A percentile compares a stretch with the other conserved stretches of the same genome.
Evolutionary conservation across 2,329 filamentous ascomycete genomes (phyloP).

Genomic region (Leptographium radiaticola): DNA sequence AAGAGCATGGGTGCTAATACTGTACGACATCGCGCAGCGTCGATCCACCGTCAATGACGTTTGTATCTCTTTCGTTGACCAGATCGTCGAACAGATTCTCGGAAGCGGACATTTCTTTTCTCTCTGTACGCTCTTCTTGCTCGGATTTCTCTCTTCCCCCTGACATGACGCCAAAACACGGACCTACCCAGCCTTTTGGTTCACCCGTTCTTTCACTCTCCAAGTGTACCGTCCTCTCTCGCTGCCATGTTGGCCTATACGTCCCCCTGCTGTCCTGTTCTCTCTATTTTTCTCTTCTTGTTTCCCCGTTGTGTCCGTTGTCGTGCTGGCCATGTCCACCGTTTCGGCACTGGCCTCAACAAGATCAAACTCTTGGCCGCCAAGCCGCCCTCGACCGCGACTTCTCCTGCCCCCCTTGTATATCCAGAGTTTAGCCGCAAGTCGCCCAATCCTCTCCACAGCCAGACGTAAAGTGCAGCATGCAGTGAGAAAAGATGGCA

Average conservation of each 20-base stretch:
- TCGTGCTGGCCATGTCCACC: conserved; percentile 9
- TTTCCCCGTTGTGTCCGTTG: conserved; percentile 8
- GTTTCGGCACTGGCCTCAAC: too few relatives aligned
- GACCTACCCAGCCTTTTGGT: neutral
- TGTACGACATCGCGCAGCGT: neutral
- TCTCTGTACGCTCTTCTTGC: neutral
- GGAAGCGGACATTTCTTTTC: neutral
- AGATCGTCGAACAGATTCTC: neutral
- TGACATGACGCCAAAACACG: neutral
- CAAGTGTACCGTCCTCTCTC: neutral
- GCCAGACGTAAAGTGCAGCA: conserved; percentile 29
- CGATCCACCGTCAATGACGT: neutral
- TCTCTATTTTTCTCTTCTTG: neutral
- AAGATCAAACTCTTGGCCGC: too few relatives aligned
- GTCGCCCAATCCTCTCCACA: conserved; percentile 31
- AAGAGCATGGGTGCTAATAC: too few relatives aligned
- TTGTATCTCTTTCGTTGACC: neutral
- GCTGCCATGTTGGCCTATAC: conserved; percentile 7
- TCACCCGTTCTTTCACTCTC: neutral
- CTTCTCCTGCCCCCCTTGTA: conserved; percentile 2
- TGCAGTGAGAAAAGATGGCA: conserved; percentile 38
- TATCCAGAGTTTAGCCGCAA: neutral
- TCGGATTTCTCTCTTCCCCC: neutral
- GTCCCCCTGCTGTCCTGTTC: neutral
- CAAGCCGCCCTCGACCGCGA: conserved; percentile 9